A percentile compares a stretch with the other conserved stretches of the same genome.
phyloP scores from a whole-genome alignment of 2,329 filamentous ascomycete species.

The Aspergillus udagawae region DNA sequence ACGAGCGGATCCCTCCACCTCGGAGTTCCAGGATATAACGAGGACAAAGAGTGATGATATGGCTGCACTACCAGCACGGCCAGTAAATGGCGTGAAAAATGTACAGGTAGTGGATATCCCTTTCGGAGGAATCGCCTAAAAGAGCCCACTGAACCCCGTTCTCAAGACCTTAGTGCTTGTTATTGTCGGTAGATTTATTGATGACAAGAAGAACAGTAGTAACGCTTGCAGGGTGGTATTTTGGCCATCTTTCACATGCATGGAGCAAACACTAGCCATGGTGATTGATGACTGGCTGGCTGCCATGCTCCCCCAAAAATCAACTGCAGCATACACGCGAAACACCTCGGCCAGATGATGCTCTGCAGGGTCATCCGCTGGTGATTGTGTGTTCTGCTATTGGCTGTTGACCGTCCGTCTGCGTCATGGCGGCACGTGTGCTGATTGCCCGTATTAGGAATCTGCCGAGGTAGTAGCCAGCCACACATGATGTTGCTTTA shows the following conservation, averaged over 20 bases:
- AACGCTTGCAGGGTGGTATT: not conserved
- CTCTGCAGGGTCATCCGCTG: not conserved
- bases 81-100: not conserved
- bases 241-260: not conserved
- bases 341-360: not conserved
- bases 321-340: not conserved
- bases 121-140: not conserved
- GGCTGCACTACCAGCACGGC: not conserved
- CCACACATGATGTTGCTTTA: not conserved
- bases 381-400: constrained; percentile 8
- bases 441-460: constrained; percentile 4
- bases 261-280: not conserved
- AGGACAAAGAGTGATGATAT: not conserved
- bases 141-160: not conserved
- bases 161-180: not conserved
- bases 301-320: not conserved
- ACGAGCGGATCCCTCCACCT: not conserved
- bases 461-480: not conserved
- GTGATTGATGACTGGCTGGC: not conserved
- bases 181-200: not conserved
- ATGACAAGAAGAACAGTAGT: too few relatives aligned
- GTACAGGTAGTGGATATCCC: not conserved
- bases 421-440: constrained; percentile 12
- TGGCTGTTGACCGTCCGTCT: constrained; percentile 7
- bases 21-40: not conserved